phyloP scores from a whole-genome alignment of 2,329 filamentous ascomycete species.

The Elsinoe ampelina region DNA sequence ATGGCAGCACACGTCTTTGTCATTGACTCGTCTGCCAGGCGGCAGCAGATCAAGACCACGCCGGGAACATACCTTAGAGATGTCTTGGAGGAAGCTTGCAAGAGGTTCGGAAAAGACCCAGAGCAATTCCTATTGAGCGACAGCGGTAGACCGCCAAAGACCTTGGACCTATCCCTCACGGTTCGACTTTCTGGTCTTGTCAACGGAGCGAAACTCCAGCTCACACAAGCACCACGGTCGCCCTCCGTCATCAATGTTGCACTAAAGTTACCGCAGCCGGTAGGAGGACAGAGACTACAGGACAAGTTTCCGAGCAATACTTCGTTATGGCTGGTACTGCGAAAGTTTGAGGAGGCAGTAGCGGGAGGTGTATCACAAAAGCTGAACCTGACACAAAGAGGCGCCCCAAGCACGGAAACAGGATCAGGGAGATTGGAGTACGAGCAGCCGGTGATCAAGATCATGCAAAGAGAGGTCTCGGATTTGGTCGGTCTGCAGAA shows the following conservation, averaged over 20 bases:
- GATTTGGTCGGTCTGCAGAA: conserved; percentile 79
- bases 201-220: conserved; percentile 82
- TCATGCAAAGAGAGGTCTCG: conserved; percentile 71
- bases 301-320: conserved; percentile 85
- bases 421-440: conserved; percentile 72
- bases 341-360: conserved; percentile 75
- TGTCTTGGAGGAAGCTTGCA: conserved; percentile 77
- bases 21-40: conserved; percentile 67
- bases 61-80: conserved; percentile 75
- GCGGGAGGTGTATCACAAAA: conserved; percentile 42
- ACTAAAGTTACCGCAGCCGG: conserved; percentile 66
- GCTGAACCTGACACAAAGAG: conserved; percentile 74
- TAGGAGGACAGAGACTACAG: conserved; percentile 57
- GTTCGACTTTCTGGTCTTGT: conserved; percentile 74
- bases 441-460: conserved; percentile 73
- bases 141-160: conserved; percentile 60
- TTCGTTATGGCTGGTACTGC: conserved; percentile 78
- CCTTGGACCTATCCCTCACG: conserved; percentile 71
- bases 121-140: conserved; percentile 63
- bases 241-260: conserved; percentile 79
- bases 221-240: conserved; percentile 77
- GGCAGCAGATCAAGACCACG: conserved; percentile 72
- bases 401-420: conserved; percentile 53
- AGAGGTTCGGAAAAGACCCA: conserved; percentile 63
- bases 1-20: conserved; percentile 90